Evolutionary conservation across 345 rosid species (phyloP).

Genomic region (Sisymbrium irio): DNA sequence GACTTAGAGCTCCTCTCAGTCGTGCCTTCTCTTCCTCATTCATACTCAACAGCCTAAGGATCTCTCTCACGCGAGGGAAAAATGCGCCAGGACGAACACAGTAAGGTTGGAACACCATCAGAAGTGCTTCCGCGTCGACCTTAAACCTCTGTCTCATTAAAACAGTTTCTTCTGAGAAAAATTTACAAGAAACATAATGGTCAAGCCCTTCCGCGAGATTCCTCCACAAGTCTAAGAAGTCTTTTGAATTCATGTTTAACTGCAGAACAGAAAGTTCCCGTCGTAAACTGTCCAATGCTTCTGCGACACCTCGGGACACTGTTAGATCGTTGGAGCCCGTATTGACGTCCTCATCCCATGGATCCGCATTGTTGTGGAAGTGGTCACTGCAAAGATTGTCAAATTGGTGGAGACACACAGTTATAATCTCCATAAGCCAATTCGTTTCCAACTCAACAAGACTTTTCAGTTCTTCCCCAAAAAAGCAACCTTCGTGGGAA

Average conservation of each 20-base stretch:
- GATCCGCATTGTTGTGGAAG: constrained; percentile 28
- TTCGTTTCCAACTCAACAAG: constrained; percentile 59
- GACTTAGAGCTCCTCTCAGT: constrained; percentile 34
- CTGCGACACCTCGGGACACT: constrained; percentile 43
- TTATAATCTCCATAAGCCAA: constrained; percentile 65
- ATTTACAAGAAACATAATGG: constrained; percentile 52
- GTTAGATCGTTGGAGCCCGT: constrained; percentile 5
- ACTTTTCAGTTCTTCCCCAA: constrained; percentile 59
- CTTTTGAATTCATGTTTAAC: constrained; percentile 52
- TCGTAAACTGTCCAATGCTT: constrained; percentile 54
- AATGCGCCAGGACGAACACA: constrained; percentile 73
- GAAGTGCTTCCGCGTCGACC: constrained; percentile 51
- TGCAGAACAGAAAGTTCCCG: constrained; percentile 40
- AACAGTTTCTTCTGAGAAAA: constrained; percentile 29
- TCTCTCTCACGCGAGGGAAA: constrained; percentile 66
- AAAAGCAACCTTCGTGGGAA: constrained; percentile 45
- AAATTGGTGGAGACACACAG: constrained; percentile 53
- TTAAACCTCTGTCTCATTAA: constrained; percentile 39
- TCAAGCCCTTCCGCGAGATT: constrained; percentile 73
- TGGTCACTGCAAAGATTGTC: constrained; percentile 50
- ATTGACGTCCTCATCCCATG: constrained; percentile 31
- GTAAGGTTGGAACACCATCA: constrained; percentile 50
- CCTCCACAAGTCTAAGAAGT: constrained; percentile 76
- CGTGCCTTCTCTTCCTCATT: constrained; percentile 40
- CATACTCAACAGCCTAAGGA: constrained; percentile 51